phyloP scores from a whole-genome alignment of 2,329 filamentous ascomycete species.

The Colletotrichum scovillei region DNA sequence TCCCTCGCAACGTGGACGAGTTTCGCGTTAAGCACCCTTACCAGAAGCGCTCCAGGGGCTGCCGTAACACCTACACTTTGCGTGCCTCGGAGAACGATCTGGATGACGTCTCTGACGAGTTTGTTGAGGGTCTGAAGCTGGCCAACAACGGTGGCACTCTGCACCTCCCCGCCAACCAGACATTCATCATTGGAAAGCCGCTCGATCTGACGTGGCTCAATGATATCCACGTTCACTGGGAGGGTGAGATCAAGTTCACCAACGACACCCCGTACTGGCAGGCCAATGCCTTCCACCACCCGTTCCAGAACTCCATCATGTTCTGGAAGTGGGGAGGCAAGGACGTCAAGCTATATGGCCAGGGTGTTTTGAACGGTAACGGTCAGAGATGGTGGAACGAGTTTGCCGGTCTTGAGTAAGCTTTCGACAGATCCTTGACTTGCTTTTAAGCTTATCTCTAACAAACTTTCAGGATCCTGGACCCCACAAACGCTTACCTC shows the following conservation, averaged over 20 bases:
- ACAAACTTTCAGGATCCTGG: slow-evolving; percentile 48
- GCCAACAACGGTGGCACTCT: slow-evolving; percentile 72
- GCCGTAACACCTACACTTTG: slow-evolving; percentile 32
- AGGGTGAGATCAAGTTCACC: slow-evolving; percentile 57
- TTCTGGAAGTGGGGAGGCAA: slow-evolving; percentile 76
- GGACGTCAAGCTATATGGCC: slow-evolving; percentile 71
- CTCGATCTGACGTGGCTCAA: slow-evolving; percentile 72
- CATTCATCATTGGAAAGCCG: slow-evolving; percentile 71
- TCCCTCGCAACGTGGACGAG: slow-evolving; percentile 42
- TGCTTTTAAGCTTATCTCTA: neutral
- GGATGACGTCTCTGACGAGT: slow-evolving; percentile 43
- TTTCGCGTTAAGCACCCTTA: slow-evolving; percentile 59
- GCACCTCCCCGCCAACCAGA: slow-evolving; percentile 62
- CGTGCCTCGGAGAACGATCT: slow-evolving; percentile 55
- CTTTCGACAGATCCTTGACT: neutral
- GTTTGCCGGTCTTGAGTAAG: slow-evolving; percentile 54
- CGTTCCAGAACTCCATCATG: slow-evolving; percentile 73
- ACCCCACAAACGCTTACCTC: slow-evolving; percentile 64
- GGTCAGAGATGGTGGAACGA: slow-evolving; percentile 71
- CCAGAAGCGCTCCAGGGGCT: slow-evolving; percentile 52
- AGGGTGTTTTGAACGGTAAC: slow-evolving; percentile 70
- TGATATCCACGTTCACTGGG: slow-evolving; percentile 67
- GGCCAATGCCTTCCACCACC: slow-evolving; percentile 68
- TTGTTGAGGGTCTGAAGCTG: slow-evolving; percentile 49
- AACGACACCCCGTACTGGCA: slow-evolving; percentile 77